Evolutionary conservation across 73 alveolate genomes (phyloP).

Genomic region (Blepharisma japonicum): DNA sequence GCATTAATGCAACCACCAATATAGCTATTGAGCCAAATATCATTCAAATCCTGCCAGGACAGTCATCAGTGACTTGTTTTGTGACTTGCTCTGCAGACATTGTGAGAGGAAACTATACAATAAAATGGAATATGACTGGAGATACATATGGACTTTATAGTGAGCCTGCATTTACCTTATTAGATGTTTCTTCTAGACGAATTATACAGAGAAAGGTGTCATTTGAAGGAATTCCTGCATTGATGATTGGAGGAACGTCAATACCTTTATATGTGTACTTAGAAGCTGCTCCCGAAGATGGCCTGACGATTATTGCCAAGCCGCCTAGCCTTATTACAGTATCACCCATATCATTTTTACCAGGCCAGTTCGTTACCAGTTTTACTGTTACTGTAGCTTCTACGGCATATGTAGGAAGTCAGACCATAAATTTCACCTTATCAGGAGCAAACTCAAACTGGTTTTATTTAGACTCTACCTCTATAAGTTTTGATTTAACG

Average conservation of each 20-base stretch:
- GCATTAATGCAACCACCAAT: neutral
- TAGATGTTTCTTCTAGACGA: neutral
- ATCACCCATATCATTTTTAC: neutral
- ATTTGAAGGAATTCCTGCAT: neutral
- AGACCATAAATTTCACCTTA: neutral
- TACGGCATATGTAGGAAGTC: neutral
- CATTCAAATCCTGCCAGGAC: neutral
- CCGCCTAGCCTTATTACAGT: slow-evolving; percentile 1
- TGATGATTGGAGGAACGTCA: neutral
- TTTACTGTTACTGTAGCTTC: neutral
- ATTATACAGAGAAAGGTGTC: neutral
- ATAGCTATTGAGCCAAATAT: neutral
- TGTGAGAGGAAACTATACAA: neutral
- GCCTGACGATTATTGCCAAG: neutral
- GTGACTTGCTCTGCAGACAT: neutral
- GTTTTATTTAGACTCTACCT: neutral
- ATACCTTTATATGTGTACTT: neutral
- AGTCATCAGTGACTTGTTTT: neutral
- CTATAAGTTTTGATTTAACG: neutral
- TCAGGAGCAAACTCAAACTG: neutral
- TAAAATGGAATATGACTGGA: neutral
- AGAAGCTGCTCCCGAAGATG: slow-evolving; percentile 9
- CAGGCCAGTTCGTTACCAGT: neutral
- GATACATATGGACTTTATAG: neutral
- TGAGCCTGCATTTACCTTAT: neutral